Percentiles rank a stretch among this genome's conserved stretches.
Evolutionary conservation across 2,329 filamentous ascomycete genomes (phyloP).

Genomic region (Tolypocladium sp.): DNA sequence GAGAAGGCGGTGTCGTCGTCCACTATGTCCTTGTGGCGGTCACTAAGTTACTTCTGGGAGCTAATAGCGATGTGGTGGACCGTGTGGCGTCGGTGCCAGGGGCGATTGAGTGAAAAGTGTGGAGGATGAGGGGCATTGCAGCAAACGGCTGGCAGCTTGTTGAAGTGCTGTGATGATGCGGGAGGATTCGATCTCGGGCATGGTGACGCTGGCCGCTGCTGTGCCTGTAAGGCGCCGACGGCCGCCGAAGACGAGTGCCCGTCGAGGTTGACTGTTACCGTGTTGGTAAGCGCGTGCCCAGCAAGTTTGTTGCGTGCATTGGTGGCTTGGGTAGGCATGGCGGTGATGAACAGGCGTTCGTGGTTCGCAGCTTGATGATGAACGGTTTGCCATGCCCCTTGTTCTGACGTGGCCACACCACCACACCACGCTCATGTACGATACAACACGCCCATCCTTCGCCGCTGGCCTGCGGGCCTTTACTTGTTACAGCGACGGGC

Average conservation of each 20-base stretch:
- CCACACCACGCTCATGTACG: neutral
- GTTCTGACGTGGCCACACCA: constrained; percentile 7
- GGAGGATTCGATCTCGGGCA: neutral
- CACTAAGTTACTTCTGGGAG: neutral
- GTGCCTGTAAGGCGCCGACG: neutral
- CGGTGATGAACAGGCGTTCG: constrained; percentile 8
- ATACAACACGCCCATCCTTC: neutral
- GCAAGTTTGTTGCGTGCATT: neutral
- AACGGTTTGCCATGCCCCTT: constrained; percentile 4
- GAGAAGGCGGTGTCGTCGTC: neutral
- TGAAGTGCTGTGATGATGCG: neutral
- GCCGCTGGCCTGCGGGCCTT: neutral
- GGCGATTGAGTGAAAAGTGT: neutral
- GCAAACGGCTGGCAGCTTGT: no score
- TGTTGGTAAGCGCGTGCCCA: neutral
- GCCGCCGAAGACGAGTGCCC: neutral
- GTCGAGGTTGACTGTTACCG: neutral
- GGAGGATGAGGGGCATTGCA: neutral
- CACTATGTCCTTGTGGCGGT: neutral
- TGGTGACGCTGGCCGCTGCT: neutral
- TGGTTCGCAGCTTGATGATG: constrained; percentile 7
- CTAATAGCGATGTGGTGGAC: neutral
- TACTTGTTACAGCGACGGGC: neutral
- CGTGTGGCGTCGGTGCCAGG: neutral
- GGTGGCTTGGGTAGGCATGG: constrained; percentile 6